These are phyloP conservation scores for Chamaecrista fasciculata DNA, from an alignment of 306 rosid species.

Conservation along the genomic window DNA sequence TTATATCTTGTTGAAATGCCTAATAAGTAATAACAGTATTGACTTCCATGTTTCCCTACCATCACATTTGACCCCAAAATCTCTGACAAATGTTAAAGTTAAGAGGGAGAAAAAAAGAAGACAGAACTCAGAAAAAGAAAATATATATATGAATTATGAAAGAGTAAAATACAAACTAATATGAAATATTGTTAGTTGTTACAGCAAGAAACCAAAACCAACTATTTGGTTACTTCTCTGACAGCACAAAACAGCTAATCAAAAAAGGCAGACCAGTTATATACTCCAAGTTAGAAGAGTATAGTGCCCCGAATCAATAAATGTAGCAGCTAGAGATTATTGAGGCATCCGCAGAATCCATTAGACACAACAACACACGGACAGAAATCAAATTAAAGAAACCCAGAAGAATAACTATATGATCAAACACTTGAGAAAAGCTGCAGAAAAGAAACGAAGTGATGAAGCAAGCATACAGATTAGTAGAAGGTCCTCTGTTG, in stretches of 20 bases:
- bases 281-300: not conserved
- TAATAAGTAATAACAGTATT: not conserved
- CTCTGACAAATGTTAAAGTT: not conserved
- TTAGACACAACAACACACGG: not conserved
- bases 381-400: not conserved
- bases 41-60: not conserved
- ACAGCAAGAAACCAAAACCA: too few species aligned
- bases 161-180: not conserved
- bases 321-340: constrained; percentile 16
- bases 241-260: not conserved
- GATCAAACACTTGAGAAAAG: not conserved
- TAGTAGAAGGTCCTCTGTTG: constrained; percentile 76
- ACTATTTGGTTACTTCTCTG: not conserved
- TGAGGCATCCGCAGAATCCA: not conserved
- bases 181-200: too few species aligned
- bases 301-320: constrained; percentile 11
- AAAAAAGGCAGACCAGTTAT: not conserved
- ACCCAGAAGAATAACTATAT: not conserved
- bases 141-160: too few species aligned
- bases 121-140: not conserved
- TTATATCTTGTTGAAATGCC: not conserved
- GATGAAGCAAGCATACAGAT: constrained; percentile 50
- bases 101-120: not conserved
- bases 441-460: not conserved
- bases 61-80: not conserved